These are phyloP conservation scores for Recurvomyces mirabilis DNA, from an alignment of 495 filamentous ascomycete genomes.

Conservation along the genomic window DNA sequence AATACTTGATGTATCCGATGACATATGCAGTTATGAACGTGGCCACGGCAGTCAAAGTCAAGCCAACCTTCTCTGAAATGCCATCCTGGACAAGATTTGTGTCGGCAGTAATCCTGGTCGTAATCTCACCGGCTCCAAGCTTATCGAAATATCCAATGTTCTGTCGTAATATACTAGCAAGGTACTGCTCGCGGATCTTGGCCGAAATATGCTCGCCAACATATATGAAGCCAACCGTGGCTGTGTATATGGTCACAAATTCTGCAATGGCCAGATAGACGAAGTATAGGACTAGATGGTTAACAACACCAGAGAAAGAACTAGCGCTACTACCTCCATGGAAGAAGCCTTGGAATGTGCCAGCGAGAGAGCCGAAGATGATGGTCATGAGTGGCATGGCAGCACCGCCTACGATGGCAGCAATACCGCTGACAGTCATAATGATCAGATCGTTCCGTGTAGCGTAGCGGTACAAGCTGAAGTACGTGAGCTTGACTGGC, in stretches of 20 bases:
- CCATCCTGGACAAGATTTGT: conserved; percentile 83
- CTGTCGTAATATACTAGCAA: conserved; percentile 72
- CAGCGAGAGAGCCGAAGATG: conserved; percentile 61
- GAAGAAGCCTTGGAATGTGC: conserved; percentile 59
- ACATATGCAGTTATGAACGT: conserved; percentile 84
- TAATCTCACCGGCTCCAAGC: conserved; percentile 83
- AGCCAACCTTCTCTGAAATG: conserved; percentile 73
- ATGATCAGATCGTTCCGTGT: conserved; percentile 64
- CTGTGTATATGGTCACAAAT: conserved; percentile 68
- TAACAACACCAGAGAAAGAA: conserved; percentile 50
- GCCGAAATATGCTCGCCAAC: conserved; percentile 78
- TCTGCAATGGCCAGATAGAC: conserved; percentile 81
- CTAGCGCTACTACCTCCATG: conserved; percentile 33
- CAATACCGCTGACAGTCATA: conserved; percentile 51
- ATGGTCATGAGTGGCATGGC: conserved; percentile 82
- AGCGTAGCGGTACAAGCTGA: conserved; percentile 68
- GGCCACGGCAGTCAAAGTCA: conserved; percentile 61
- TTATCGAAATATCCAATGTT: conserved; percentile 92
- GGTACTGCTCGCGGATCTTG: conserved; percentile 76
- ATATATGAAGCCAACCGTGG: conserved; percentile 85
- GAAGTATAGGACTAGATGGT: conserved; percentile 68
- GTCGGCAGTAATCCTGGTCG: conserved; percentile 82
- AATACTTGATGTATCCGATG: conserved; percentile 75
- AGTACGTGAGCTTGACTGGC: conserved; percentile 50
- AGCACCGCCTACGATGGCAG: conserved; percentile 67